Base-by-base conservation (phyloP, 1,139 yeast genomes). In the Pneumocystis murina region DNA sequence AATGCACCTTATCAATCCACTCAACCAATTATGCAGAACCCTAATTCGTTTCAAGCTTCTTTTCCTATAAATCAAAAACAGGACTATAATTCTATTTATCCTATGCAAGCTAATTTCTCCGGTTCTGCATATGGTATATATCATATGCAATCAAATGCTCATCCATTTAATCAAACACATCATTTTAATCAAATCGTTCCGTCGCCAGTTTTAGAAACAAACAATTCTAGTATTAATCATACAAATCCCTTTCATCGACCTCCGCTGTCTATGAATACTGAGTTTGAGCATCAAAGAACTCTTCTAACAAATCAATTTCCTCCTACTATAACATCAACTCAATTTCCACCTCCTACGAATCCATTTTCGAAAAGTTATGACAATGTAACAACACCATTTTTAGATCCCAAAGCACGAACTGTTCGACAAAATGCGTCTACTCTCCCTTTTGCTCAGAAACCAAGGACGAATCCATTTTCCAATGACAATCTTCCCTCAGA, bases 91-190 rank as follows among this genome's bases (percentile, higher is more conserved):
- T 24, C 55, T 12, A 24, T 48, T 4, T 48, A 48, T 48, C 55
- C 55, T 24, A 24, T 4, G 33, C 55, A 48, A 24, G n/a, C 55
- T 48, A 48, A 48, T 20, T 48, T 48, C 8, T 14, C n/a, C 2
- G 28, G 20, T 24, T 10, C 55, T 48, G 33, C 33, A 10, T 24
- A 48, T 48, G 24, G 3, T 24, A 30, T 28, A 48, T 24, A 48
- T 48, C n/a, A 28, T 48, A 48, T 24, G 14, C 55, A 48, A 14
- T 20, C 55, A 12, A 24, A 24, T 24, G 14, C 3, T 48, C 64
- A 24, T 28, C 20, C 62, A 20, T 60, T 57, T n/a, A 41, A n/a
- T 14, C 63, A 63, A 57, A 17, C 61, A 6, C 16, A 12, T 55
- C 35, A 59, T 41, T 55, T 38, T 16, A 55, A 38, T 38, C 55